phyloP scores from a whole-genome alignment of 2,329 filamentous ascomycete genomes.

The Clonostachys solani region DNA sequence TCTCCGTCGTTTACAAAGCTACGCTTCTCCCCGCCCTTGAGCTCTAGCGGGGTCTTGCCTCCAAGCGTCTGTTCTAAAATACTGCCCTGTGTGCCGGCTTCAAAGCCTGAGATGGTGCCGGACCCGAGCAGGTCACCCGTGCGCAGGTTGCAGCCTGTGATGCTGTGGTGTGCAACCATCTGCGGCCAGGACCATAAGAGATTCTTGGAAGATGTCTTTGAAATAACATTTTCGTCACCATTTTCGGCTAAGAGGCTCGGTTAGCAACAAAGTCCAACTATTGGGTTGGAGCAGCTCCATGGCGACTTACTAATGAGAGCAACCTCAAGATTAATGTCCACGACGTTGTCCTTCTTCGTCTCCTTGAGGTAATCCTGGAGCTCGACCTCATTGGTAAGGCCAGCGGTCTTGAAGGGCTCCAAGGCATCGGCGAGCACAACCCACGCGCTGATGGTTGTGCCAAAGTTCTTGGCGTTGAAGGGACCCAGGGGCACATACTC shows the following conservation, averaged over 20 bases:
- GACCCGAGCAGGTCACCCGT: conserved; percentile 67
- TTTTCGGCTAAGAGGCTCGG: no score
- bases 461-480: conserved; percentile 58
- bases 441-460: conserved; percentile 59
- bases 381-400: conserved; percentile 21
- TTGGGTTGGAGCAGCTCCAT: no score
- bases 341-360: not conserved
- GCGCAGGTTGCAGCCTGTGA: conserved; percentile 66
- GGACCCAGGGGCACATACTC: conserved; percentile 61
- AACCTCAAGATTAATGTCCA: not conserved
- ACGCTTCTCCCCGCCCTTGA: not conserved
- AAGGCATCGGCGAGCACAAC: conserved; percentile 57
- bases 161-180: conserved; percentile 72
- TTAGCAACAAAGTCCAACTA: no score
- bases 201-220: conserved; percentile 50
- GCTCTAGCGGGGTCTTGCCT: conserved; percentile 49
- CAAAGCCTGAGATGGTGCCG: conserved; percentile 32
- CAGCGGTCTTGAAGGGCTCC: conserved; percentile 7
- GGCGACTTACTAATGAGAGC: not conserved
- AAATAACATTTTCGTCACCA: conserved; percentile 8
- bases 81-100: conserved; percentile 61
- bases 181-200: conserved; percentile 73
- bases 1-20: not conserved
- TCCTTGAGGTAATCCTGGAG: not conserved
- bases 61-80: conserved; percentile 68